Evolutionary conservation across 305 asterid genomes (phyloP).

Genomic region (Fraxinus dipetala): DNA sequence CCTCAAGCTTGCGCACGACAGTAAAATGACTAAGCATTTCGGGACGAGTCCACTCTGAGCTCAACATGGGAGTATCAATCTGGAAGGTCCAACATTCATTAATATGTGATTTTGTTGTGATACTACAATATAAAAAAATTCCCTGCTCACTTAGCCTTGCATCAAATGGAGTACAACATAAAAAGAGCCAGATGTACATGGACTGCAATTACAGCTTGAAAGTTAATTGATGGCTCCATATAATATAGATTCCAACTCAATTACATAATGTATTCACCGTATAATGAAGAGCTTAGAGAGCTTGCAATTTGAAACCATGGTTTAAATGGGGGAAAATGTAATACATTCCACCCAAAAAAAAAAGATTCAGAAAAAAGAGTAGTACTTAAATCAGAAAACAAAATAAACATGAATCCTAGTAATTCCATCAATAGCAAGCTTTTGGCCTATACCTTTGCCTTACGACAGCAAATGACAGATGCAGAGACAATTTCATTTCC

Average conservation of each 20-base stretch:
- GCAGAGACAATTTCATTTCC: constrained; percentile 86
- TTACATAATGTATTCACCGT: constrained; percentile 7
- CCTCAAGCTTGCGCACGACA: constrained; percentile 81
- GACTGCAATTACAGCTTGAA: constrained; percentile 8
- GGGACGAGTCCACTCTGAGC: constrained; percentile 69
- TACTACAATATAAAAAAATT: constrained; percentile 8
- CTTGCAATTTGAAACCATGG: constrained; percentile 10
- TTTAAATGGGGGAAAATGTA: constrained; percentile 6
- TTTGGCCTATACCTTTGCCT: constrained; percentile 64
- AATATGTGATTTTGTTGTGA: constrained; percentile 15
- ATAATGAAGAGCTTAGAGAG: constrained; percentile 6
- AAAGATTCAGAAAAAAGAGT: background rate
- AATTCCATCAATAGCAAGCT: constrained; percentile 25
- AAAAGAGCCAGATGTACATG: constrained; percentile 4
- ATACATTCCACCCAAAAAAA: background rate
- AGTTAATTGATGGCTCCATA: constrained; percentile 12
- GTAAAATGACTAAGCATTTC: constrained; percentile 89
- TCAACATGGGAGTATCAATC: constrained; percentile 89
- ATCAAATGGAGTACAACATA: constrained; percentile 12
- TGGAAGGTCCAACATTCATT: constrained; percentile 41
- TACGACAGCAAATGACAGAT: constrained; percentile 86
- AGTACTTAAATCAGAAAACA: constrained; percentile 7
- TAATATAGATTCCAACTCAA: constrained; percentile 9
- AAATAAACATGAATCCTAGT: background rate
- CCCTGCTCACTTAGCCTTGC: constrained; percentile 17